phyloP scores from a whole-genome alignment of 768 basidiomycete species.

The Agaricus sinodeliciosus region DNA sequence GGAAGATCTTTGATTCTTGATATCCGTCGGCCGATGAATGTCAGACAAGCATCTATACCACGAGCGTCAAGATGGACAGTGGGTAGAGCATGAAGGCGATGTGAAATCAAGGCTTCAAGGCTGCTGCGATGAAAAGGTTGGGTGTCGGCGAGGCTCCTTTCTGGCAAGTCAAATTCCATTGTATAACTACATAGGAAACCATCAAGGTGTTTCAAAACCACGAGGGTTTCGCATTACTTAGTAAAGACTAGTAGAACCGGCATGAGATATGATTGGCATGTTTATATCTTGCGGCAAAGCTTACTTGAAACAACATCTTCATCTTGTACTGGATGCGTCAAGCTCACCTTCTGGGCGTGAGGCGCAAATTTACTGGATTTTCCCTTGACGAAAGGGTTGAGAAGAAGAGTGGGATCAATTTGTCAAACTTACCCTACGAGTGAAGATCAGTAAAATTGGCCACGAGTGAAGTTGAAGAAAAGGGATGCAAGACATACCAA shows the following conservation, averaged over 20 bases:
- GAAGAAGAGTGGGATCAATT: background rate
- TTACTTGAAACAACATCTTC: slow-evolving; percentile 86
- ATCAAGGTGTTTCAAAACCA: background rate
- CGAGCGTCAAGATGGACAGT: no score
- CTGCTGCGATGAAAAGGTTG: no score
- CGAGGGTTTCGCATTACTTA: slow-evolving; percentile 15
- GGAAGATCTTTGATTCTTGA: no score
- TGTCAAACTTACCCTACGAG: slow-evolving; percentile 4
- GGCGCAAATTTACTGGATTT: slow-evolving; percentile 92
- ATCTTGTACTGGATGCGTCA: slow-evolving; percentile 77
- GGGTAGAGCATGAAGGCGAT: no score
- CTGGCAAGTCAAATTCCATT: background rate
- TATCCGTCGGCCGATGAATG: no score
- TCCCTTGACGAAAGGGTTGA: slow-evolving; percentile 42
- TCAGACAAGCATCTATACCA: no score
- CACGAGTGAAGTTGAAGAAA: background rate
- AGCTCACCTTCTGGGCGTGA: slow-evolving; percentile 90
- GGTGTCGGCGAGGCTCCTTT: background rate
- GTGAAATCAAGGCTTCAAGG: no score
- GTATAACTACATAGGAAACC: background rate
- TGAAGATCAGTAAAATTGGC: background rate
- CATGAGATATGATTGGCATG: slow-evolving; percentile 21
- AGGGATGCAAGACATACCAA: slow-evolving; percentile 42
- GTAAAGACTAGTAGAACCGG: slow-evolving; percentile 24
- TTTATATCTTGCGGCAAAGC: slow-evolving; percentile 21